These are phyloP conservation scores for Trichoderma reesei DNA, from an alignment of 495 filamentous ascomycete species.

Conservation along the genomic window DNA sequence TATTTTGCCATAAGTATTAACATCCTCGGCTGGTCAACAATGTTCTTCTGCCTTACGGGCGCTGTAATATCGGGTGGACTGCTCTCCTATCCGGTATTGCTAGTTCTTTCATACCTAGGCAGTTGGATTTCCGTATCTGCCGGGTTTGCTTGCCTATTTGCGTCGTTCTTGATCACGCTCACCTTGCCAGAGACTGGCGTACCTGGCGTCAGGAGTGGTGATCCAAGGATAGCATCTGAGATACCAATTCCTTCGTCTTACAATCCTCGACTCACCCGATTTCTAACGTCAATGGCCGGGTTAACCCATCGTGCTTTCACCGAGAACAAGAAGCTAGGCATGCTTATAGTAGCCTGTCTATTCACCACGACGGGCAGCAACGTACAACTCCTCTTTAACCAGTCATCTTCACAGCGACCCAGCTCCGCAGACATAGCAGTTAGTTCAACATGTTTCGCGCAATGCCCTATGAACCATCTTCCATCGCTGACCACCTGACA, in stretches of 20 bases:
- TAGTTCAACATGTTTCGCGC: background rate
- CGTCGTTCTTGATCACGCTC: conserved; percentile 3
- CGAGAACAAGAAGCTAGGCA: conserved; percentile 3
- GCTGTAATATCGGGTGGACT: background rate
- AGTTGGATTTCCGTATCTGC: background rate
- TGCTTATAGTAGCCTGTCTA: background rate
- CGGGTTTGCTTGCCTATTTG: background rate
- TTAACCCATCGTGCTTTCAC: background rate
- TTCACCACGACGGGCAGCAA: background rate
- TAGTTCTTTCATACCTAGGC: background rate
- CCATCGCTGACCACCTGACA: background rate
- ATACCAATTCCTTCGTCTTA: background rate
- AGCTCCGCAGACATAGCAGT: background rate
- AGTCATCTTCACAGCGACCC: background rate
- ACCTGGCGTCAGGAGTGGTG: background rate
- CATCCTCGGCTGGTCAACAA: background rate
- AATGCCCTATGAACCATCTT: background rate
- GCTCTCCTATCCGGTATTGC: background rate
- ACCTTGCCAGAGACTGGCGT: background rate
- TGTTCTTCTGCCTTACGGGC: background rate
- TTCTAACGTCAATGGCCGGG: background rate
- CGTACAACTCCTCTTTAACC: background rate
- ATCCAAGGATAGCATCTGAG: background rate
- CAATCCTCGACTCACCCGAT: background rate
- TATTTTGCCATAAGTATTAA: too few species aligned